Base-by-base conservation (phyloP, 345 rosid species). In the Crucihimalaya himalaica region DNA sequence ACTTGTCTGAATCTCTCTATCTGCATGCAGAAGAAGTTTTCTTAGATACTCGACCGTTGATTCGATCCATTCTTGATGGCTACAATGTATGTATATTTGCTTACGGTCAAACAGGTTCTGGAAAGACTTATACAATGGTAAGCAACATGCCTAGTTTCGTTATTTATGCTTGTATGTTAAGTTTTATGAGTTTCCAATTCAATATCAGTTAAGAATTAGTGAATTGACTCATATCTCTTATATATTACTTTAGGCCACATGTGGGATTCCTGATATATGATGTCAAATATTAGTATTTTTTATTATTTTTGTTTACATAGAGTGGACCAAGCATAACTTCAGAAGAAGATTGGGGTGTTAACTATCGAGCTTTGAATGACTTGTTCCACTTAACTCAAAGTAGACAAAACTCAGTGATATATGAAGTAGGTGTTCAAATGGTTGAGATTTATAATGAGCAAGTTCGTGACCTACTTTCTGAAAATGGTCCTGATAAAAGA, bases 91-190 rank as follows among this genome's bases (percentile, higher is more conserved):
- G 96, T 60, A 89, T 92, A 69, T 89, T 92, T 82, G 97, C 97
- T 13, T 92, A 92, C 68, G 97, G 97, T 67, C 97, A 92, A 76
- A 92, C 94, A 20, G 97, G 97, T 19, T 92, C 97, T 0, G 97
- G 97, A 58, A 92, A 92, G 82, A 92, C 97, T 51, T 89, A 89
- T 65, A 92, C 96, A 23, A 92, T 92, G 98, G 98, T 89, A 73
- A 21, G 74, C 20, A 46, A 45, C 45, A 56, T 39, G 68, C 3
- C 2, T 52, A 5, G 2, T 68, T 39, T 67, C 18, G 6, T 3
- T n/a, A n/a, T n/a, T n/a, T n/a, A n/a, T n/a, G n/a, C n/a, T n/a
- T n/a, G 15, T 39, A 39, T 13, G 45, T 39, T 47, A 19, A 47
- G 52, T 20, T 21, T 51, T 3, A 52, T 25, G 5, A 43, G 16